phyloP scores from a whole-genome alignment of 352 stramenopile genomes.

The Blastocystis hominis region DNA sequence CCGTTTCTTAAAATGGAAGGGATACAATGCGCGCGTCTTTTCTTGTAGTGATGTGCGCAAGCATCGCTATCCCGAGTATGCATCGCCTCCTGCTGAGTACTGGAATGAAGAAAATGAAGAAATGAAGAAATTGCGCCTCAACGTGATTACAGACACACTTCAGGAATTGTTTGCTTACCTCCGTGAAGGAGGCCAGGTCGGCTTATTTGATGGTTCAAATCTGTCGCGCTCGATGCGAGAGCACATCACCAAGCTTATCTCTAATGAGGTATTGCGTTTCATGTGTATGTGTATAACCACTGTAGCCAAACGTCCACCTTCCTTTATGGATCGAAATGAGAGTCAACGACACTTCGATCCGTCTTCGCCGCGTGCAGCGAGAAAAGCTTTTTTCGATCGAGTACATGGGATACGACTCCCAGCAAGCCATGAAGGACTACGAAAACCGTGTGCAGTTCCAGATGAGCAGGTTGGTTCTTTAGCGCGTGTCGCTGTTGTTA shows the following conservation, averaged over 20 bases:
- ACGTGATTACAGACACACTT: constrained; percentile 18
- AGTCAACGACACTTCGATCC: constrained; percentile 46
- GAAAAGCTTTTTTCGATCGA: constrained; percentile 69
- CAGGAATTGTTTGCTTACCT: constrained; percentile 52
- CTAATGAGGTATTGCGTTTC: neutral
- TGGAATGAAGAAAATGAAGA: constrained; percentile 37
- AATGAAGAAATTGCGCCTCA: neutral
- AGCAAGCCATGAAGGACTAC: constrained; percentile 67
- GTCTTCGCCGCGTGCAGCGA: constrained; percentile 61
- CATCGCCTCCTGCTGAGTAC: constrained; percentile 35
- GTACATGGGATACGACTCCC: constrained; percentile 66
- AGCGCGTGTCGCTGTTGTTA: neutral
- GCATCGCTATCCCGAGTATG: constrained; percentile 15
- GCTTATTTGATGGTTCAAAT: constrained; percentile 48
- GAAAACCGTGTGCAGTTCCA: constrained; percentile 66
- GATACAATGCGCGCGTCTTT: constrained; percentile 52
- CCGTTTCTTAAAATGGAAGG: constrained; percentile 55
- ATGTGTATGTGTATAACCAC: neutral
- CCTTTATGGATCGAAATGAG: constrained; percentile 57
- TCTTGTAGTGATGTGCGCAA: constrained; percentile 38
- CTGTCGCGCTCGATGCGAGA: constrained; percentile 1
- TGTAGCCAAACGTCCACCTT: constrained; percentile 50
- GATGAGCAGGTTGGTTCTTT: constrained; percentile 64
- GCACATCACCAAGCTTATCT: constrained; percentile 23
- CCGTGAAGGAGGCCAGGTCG: constrained; percentile 29